A percentile compares a stretch with the other conserved stretches of the same genome.
Conservation (phyloP, 176 grass and related monocot genomes). For the Carex littledalei region DNA sequence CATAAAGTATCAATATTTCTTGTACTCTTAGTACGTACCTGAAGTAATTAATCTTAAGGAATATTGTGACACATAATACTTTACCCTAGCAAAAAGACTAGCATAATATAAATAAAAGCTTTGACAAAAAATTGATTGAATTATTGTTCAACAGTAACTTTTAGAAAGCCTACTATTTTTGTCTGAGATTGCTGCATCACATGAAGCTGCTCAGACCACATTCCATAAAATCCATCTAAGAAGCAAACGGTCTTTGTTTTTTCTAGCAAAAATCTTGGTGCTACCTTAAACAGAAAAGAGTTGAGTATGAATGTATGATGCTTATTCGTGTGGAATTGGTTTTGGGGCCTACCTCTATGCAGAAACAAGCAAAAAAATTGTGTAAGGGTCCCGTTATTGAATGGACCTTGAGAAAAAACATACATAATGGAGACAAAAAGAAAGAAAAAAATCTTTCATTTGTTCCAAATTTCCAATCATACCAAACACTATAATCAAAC, state of each 20-base stretch:
- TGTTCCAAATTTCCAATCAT: neutral
- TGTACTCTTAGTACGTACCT: neutral
- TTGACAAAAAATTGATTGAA: neutral
- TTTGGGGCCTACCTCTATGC: constrained; percentile 20
- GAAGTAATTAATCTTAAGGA: neutral
- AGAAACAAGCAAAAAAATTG: constrained; percentile 9
- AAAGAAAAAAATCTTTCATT: neutral
- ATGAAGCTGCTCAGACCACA: neutral
- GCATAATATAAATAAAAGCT: neutral
- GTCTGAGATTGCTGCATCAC: neutral
- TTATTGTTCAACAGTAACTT: neutral
- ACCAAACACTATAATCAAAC: neutral
- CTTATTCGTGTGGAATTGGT: constrained; percentile 20
- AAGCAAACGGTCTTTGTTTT: neutral
- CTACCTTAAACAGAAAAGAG: neutral
- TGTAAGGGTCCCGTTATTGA: neutral
- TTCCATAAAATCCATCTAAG: neutral
- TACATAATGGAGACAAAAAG: neutral
- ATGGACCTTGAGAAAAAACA: neutral
- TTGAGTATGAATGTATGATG: neutral
- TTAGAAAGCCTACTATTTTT: neutral
- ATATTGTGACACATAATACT: neutral
- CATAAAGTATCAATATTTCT: neutral
- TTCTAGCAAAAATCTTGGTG: neutral
- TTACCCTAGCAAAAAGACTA: neutral